These are phyloP conservation scores for Pleurotus tuber-regium DNA, from an alignment of 768 basidiomycete species.

Conservation along the genomic window DNA sequence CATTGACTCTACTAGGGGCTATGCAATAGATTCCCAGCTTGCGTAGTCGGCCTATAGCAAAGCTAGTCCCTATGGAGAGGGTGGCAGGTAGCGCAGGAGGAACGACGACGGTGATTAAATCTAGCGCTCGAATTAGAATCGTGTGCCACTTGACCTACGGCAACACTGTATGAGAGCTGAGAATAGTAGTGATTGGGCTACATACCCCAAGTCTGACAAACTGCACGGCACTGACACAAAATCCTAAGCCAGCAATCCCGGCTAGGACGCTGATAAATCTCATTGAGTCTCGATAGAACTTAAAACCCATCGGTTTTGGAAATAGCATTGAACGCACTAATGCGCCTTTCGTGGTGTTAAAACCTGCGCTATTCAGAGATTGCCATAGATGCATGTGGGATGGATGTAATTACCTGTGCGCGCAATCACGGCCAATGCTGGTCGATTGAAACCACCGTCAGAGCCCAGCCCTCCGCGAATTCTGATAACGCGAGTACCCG, in stretches of 20 bases:
- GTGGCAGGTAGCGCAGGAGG: constrained; percentile 97
- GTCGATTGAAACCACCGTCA: constrained; percentile 49
- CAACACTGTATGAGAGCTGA: constrained; percentile 4
- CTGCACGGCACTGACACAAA: constrained; percentile 87
- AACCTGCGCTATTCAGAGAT: constrained; percentile 46
- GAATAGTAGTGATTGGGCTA: too few relatives aligned
- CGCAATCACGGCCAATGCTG: constrained; percentile 80
- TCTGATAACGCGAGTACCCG: constrained; percentile 88
- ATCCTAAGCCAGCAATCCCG: constrained; percentile 88
- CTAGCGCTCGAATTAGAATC: constrained; percentile 87
- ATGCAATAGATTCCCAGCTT: constrained; percentile 93
- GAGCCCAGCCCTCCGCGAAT: constrained; percentile 62
- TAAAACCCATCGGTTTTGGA: constrained; percentile 98
- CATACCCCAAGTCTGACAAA: constrained; percentile 88
- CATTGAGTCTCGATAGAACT: constrained; percentile 93
- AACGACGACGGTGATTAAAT: constrained; percentile 95
- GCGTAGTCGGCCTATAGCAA: constrained; percentile 86
- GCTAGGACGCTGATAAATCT: constrained; percentile 90
- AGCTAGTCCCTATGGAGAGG: constrained; percentile 94
- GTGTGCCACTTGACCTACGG: constrained; percentile 82
- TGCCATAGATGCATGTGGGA: neutral
- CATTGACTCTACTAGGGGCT: constrained; percentile 92
- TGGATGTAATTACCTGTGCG: constrained; percentile 62
- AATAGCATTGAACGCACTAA: constrained; percentile 96
- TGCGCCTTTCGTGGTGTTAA: constrained; percentile 97